phyloP scores from a whole-genome alignment of 2,329 filamentous ascomycete genomes.

The Cladosporium oxysporum region DNA sequence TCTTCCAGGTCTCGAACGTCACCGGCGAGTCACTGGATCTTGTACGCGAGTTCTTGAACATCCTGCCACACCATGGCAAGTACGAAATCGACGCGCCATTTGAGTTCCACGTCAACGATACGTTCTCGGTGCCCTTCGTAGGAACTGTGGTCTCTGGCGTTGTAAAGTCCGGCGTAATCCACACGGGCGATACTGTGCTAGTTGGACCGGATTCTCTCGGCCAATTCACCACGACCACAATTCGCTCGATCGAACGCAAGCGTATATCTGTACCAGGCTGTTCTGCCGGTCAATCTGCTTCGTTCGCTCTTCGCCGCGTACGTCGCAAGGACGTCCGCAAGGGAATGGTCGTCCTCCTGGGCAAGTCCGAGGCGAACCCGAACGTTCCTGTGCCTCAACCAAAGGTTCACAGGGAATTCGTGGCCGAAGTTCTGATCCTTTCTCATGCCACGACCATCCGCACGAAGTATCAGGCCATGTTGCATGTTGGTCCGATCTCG shows the following conservation, averaged over 20 bases:
- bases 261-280: constrained; percentile 84
- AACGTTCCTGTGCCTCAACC: constrained; percentile 45
- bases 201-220: constrained; percentile 89
- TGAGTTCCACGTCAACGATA: constrained; percentile 95
- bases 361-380: constrained; percentile 63
- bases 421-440: constrained; percentile 82
- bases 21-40: constrained; percentile 89
- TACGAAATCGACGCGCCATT: constrained; percentile 87
- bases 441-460: constrained; percentile 97
- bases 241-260: constrained; percentile 93
- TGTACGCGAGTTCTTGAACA: constrained; percentile 90
- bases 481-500: constrained; percentile 90
- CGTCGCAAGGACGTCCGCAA: constrained; percentile 91
- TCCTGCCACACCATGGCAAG: constrained; percentile 89
- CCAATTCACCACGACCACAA: constrained; percentile 81
- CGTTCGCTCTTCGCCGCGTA: constrained; percentile 85
- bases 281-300: constrained; percentile 87
- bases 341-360: constrained; percentile 94
- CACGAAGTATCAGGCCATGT: constrained; percentile 95
- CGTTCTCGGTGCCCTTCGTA: constrained; percentile 95
- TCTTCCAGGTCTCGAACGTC: constrained; percentile 98
- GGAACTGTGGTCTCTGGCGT: constrained; percentile 96
- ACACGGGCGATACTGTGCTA: constrained; percentile 84
- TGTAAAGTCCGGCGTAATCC: constrained; percentile 78
- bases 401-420: constrained; percentile 54